phyloP scores from a whole-genome alignment of 305 asterid genomes.

The Fraxinus dipetala region DNA sequence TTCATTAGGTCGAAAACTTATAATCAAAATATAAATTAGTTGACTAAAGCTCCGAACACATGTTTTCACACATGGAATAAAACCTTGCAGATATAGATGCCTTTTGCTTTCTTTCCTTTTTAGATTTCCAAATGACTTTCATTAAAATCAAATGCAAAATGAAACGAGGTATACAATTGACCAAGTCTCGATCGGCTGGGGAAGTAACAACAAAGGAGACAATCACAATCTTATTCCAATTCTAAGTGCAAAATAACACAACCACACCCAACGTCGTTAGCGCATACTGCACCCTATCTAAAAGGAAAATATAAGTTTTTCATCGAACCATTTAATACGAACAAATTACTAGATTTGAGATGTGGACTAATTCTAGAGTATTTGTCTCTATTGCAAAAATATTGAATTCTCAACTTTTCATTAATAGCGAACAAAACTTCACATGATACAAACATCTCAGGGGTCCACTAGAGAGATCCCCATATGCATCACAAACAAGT shows the following conservation, averaged over 20 bases:
- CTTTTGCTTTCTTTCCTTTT: not conserved
- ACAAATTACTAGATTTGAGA: not conserved
- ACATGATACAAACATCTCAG: not conserved
- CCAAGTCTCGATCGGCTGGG: not conserved
- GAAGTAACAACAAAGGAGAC: not conserved
- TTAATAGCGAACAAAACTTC: too few relatives aligned
- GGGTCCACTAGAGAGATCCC: not conserved
- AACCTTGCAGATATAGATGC: not conserved
- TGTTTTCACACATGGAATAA: not conserved
- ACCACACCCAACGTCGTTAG: not conserved
- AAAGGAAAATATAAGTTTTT: too few relatives aligned
- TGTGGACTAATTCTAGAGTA: not conserved
- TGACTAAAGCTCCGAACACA: not conserved
- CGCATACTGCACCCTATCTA: too few relatives aligned
- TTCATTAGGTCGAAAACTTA: not conserved
- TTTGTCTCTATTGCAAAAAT: not conserved
- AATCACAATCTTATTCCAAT: not conserved
- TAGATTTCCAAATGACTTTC: not conserved
- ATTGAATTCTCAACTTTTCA: not conserved
- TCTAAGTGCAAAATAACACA: not conserved
- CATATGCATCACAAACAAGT: not conserved
- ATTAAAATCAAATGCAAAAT: not conserved
- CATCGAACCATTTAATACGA: not conserved
- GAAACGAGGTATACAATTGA: not conserved
- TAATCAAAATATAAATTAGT: not conserved